Conservation (phyloP, 2,329 filamentous ascomycete species). For the Tolypocladium endophyticum region DNA sequence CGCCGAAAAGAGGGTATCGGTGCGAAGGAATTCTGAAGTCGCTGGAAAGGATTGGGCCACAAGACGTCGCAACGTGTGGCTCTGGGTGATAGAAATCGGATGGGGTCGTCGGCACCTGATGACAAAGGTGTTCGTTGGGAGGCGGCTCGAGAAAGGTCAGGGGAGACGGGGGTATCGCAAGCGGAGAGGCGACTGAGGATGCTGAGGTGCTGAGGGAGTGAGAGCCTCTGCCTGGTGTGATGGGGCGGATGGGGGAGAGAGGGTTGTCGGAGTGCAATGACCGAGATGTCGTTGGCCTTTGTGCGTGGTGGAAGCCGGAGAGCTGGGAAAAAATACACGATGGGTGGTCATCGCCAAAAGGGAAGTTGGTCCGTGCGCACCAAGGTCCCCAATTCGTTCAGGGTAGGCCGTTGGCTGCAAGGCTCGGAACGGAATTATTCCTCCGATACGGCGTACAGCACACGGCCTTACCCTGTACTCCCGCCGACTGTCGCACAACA, state of each 20-base stretch:
- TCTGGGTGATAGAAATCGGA: neutral
- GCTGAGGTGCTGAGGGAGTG: conserved; percentile 4
- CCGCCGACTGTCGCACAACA: neutral
- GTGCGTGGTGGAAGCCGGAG: conserved; percentile 1
- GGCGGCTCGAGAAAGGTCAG: neutral
- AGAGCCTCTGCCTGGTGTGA: conserved; percentile 2
- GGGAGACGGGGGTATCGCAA: conserved; percentile 1
- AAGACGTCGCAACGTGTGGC: neutral
- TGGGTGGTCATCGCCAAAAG: conserved; percentile 9
- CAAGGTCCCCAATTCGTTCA: neutral
- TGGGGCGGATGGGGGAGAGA: conserved; percentile 4
- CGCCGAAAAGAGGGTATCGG: neutral
- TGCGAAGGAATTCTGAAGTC: neutral
- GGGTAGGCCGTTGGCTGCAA: conserved; percentile 2
- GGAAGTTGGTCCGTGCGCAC: conserved; percentile 7
- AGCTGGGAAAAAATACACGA: conserved; percentile 5
- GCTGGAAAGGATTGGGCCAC: neutral
- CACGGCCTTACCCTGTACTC: neutral
- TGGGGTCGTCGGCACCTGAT: conserved; percentile 6
- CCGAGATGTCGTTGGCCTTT: conserved; percentile 2
- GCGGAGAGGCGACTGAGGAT: conserved; percentile 2
- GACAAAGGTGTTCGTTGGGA: conserved; percentile 3
- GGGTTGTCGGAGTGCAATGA: conserved; percentile 3
- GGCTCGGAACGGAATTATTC: conserved; percentile 4
- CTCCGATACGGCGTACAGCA: too few relatives aligned